These are phyloP conservation scores for Hypsizygus ulmarius DNA, from an alignment of 1,284 basidiomycete genomes.

Conservation along the genomic window DNA sequence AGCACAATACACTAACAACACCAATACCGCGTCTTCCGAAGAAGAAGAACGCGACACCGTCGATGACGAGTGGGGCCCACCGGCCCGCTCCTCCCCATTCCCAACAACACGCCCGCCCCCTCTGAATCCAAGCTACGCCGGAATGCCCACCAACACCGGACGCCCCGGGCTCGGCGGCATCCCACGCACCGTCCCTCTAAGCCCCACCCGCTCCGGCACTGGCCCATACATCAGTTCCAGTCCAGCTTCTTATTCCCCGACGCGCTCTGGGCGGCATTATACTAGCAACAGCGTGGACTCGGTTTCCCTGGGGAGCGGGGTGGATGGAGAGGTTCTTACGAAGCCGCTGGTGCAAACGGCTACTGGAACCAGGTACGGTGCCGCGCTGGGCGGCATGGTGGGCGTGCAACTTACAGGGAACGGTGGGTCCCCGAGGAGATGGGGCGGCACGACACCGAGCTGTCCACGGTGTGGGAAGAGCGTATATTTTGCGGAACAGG, in stretches of 20 bases:
- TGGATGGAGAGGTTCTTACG: background rate
- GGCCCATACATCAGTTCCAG: too few relatives aligned
- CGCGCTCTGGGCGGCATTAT: slow-evolving; percentile 15
- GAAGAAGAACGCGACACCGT: slow-evolving; percentile 9
- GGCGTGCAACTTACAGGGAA: slow-evolving; percentile 26
- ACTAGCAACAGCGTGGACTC: slow-evolving; percentile 12
- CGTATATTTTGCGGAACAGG: slow-evolving; percentile 44
- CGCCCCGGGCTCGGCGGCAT: slow-evolving; percentile 33
- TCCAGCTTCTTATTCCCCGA: too few relatives aligned
- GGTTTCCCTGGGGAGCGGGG: background rate
- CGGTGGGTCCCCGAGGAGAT: slow-evolving; percentile 29
- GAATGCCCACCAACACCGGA: slow-evolving; percentile 28
- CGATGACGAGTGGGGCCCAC: background rate
- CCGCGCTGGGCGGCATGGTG: slow-evolving; percentile 18
- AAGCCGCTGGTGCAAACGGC: slow-evolving; percentile 19
- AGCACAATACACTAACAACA: slow-evolving; percentile 3
- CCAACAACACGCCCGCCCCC: slow-evolving; percentile 1
- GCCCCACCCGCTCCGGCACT: slow-evolving; percentile 21
- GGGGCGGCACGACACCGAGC: slow-evolving; percentile 33
- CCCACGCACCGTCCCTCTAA: slow-evolving; percentile 34
- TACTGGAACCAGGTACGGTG: slow-evolving; percentile 24
- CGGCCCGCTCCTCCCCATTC: slow-evolving; percentile 5
- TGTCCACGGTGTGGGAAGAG: slow-evolving; percentile 37
- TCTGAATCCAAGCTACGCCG: slow-evolving; percentile 8
- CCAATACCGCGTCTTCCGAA: background rate